These are phyloP conservation scores for Exophiala sp. DNA, from an alignment of 2,329 filamentous ascomycete genomes.

Conservation along the genomic window DNA sequence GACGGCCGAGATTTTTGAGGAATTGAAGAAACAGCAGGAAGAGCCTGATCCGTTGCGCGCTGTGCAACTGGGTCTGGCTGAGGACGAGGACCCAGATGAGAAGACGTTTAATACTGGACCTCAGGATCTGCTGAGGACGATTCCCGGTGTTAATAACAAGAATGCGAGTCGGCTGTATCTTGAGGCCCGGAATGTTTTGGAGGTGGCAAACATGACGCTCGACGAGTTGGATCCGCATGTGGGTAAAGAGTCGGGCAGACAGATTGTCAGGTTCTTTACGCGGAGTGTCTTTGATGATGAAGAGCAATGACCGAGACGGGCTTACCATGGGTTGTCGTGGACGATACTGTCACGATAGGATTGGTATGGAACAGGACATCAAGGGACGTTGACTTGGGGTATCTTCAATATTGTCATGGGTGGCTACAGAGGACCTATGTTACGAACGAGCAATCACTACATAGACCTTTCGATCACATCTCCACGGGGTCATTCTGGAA, in stretches of 20 bases:
- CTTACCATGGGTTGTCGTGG: not conserved
- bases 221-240: constrained; percentile 70
- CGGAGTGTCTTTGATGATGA: constrained; percentile 54
- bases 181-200: constrained; percentile 70
- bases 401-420: too few relatives aligned
- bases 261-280: constrained; percentile 79
- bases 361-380: too few relatives aligned
- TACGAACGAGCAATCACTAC: too few relatives aligned
- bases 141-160: constrained; percentile 80
- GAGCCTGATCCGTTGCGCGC: constrained; percentile 90
- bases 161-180: constrained; percentile 70
- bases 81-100: constrained; percentile 56
- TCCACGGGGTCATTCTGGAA: too few relatives aligned
- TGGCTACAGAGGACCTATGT: too few relatives aligned
- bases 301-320: constrained; percentile 3
- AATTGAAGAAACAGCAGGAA: constrained; percentile 81
- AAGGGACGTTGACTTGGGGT: too few relatives aligned
- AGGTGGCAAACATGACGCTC: constrained; percentile 81
- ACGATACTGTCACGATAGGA: too few relatives aligned
- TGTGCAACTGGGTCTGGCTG: constrained; percentile 70
- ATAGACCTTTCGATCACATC: too few relatives aligned
- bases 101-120: constrained; percentile 78
- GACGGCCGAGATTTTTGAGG: constrained; percentile 93
- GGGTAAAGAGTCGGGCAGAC: constrained; percentile 70
- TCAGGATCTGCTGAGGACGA: constrained; percentile 81